Evolutionary conservation across 495 filamentous ascomycete species (phyloP), one percentile per base, ranked within the genome.

Genomic region (Xylaria curta): DNA sequence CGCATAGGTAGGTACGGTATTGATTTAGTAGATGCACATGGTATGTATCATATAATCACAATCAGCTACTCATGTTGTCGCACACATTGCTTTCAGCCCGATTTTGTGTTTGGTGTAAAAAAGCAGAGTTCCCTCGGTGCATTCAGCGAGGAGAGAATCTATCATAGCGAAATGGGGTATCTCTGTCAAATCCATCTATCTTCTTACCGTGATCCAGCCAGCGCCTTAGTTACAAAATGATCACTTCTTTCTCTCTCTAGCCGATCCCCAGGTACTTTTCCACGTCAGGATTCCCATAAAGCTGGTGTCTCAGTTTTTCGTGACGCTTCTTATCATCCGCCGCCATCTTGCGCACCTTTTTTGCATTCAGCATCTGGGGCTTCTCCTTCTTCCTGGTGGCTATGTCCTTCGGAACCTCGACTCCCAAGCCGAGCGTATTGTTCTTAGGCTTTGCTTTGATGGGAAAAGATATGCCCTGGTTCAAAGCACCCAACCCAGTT

Each of bases 401-500:
- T 42, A 81, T 68, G 33, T 82, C 82, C 66, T 79, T 81, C 31
- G 82, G 81, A 44, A 82, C 71, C n/a, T 80, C 72, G 4, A 84
- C 78, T 1, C 94, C 94, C 56, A 98, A 79, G 0, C 94, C 95
- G 24, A 91, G 82, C 15, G 87, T 93, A 79, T 94, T 90, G 70
- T 89, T 86, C 81, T 97, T 97, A 47, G 86, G 81, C 68, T 87
- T 89, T 8, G 87, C 82, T 74, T 94, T 95, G 71, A 98, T 80
- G 0, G 95, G 95, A 72, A 87, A 89, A 61, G 88, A 83, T 38
- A 93, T 91, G 3, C 95, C 95, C 76, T 95, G 88, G 1, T 92
- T 90, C 0, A 78, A 72, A 24, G 85, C 85, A 0, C 95, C 95
- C 0, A 98, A 85, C 0, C 95, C 95, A 7, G 82, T 75, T 28